These are phyloP conservation scores for Myriangium duriaei DNA, from an alignment of 2,329 filamentous ascomycete species.

Conservation along the genomic window DNA sequence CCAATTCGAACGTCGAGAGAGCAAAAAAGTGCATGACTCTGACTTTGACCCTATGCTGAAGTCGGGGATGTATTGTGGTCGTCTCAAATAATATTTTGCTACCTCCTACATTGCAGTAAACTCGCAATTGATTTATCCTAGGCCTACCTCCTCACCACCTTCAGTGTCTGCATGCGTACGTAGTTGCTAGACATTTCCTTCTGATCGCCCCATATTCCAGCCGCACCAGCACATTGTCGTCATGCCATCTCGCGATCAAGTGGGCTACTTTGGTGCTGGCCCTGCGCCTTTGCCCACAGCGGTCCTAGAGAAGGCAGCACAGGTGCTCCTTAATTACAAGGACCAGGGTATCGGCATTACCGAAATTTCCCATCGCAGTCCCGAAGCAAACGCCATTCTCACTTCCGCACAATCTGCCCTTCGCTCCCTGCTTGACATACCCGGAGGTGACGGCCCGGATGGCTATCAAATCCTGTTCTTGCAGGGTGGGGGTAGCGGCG, in stretches of 20 bases:
- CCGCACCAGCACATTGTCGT: no score
- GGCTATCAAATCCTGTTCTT: constrained; percentile 84
- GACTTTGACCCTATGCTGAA: no score
- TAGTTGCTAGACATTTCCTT: no score
- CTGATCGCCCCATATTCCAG: no score
- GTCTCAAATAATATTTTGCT: no score
- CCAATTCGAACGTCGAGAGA: no score
- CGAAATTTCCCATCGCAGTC: constrained; percentile 81
- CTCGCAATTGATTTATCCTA: no score
- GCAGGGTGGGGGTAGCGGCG: constrained; percentile 72
- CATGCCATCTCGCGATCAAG: constrained; percentile 62
- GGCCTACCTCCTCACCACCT: no score
- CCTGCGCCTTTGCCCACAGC: constrained; percentile 74
- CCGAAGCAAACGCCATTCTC: constrained; percentile 65
- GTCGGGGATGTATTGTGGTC: no score
- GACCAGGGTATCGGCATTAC: constrained; percentile 72
- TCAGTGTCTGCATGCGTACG: no score
- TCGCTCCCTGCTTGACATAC: constrained; percentile 63
- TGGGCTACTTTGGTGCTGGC: constrained; percentile 82
- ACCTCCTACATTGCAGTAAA: no score
- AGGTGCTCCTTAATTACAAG: constrained; percentile 71
- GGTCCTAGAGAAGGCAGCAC: constrained; percentile 64
- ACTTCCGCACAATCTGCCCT: constrained; percentile 66
- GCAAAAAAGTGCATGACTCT: no score
- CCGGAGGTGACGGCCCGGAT: constrained; percentile 62